Percentiles rank a stretch among this genome's conserved stretches.
Conservation (phyloP, 2,329 filamentous ascomycete genomes). For the Coniochaeta prunicola region DNA sequence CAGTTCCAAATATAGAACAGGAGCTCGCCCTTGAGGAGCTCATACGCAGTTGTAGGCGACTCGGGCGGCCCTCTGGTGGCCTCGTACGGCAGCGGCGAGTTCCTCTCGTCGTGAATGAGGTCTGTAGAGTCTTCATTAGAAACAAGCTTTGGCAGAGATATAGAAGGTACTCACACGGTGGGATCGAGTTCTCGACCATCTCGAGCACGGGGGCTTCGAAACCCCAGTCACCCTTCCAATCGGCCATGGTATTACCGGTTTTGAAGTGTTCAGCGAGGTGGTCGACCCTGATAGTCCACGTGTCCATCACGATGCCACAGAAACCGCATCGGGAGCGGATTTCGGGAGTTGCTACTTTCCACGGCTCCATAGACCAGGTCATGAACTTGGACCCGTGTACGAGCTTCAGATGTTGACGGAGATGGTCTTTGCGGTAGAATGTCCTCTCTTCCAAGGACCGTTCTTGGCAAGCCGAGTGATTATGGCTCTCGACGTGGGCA, state of each 20-base stretch:
- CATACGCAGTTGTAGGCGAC: conserved; percentile 50
- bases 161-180: conserved; percentile 46
- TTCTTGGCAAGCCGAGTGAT: conserved; percentile 59
- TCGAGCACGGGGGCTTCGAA: conserved; percentile 54
- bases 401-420: conserved; percentile 58
- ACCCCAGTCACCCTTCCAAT: conserved; percentile 66
- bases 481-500: conserved; percentile 51
- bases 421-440: conserved; percentile 60
- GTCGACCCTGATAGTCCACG: conserved; percentile 53
- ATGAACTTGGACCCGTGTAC: conserved; percentile 56
- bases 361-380: conserved; percentile 58
- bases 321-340: conserved; percentile 60
- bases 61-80: conserved; percentile 36
- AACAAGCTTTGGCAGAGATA: conserved; percentile 15
- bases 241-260: conserved; percentile 57
- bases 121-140: conserved; percentile 31
- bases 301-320: conserved; percentile 54
- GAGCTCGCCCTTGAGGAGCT: conserved; percentile 52
- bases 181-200: conserved; percentile 60
- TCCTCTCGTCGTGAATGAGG: conserved; percentile 57
- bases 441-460: conserved; percentile 54
- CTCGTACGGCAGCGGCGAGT: conserved; percentile 45
- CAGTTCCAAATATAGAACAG: conserved; percentile 42
- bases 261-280: conserved; percentile 64
- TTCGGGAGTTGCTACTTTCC: conserved; percentile 53